Evolutionary conservation across 176 grass and related monocot genomes (phyloP).

Genomic region (Juncus inflexus): DNA sequence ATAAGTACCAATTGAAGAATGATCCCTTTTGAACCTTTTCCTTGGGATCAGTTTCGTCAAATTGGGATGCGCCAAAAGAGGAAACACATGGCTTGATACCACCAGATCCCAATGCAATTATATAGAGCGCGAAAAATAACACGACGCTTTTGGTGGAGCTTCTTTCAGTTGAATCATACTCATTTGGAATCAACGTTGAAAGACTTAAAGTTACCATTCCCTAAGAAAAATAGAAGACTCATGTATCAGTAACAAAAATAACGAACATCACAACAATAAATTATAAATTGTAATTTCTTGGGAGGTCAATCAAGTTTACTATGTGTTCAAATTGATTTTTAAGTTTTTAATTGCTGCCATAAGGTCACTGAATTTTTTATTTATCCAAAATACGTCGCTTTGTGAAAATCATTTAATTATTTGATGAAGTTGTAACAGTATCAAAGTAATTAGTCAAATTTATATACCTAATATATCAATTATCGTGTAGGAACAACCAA

Average conservation of each 20-base stretch:
- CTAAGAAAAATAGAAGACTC: conserved; percentile 18
- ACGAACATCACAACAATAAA: background rate
- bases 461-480: too few species aligned
- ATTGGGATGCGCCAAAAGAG: conserved; percentile 59
- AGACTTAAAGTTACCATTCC: conserved; percentile 60
- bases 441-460: too few species aligned
- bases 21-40: conserved; percentile 44
- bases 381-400: too few species aligned
- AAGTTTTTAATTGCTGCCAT: too few species aligned
- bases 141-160: conserved; percentile 16
- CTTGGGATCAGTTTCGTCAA: conserved; percentile 32
- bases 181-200: background rate
- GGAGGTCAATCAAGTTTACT: too few species aligned
- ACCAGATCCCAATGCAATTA: conserved; percentile 54
- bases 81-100: conserved; percentile 58
- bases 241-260: too few species aligned
- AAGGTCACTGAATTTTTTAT: too few species aligned
- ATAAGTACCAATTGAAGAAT: conserved; percentile 90
- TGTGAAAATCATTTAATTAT: too few species aligned
- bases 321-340: too few species aligned
- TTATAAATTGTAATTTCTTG: background rate
- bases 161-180: conserved; percentile 38
- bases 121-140: conserved; percentile 44
- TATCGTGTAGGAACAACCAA: too few species aligned
- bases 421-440: too few species aligned